Base-by-base conservation (phyloP, 2,329 filamentous ascomycete species). In the Aureobasidium melanogenum region DNA sequence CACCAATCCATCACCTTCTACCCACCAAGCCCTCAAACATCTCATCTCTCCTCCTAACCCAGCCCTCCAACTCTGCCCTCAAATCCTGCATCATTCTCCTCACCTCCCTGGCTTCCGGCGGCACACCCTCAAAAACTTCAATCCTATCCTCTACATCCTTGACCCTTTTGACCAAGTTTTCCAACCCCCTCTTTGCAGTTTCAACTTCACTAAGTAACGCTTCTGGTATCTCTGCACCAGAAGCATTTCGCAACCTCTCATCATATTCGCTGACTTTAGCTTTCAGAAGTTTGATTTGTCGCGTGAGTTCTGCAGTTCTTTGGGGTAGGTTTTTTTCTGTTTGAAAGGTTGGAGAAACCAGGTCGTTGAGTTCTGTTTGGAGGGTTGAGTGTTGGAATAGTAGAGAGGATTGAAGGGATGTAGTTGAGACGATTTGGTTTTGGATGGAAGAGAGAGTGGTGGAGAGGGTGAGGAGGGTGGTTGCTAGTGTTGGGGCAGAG, bases 241-340 rank as follows among this genome's bases (percentile, higher is more conserved):
- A 47, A 3, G 65, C 24, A 5, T 62, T 59, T 15, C 46, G 58
- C 17, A 74, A 56, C 30, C 73, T 66, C 41, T 74, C 72, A n/a
- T 70, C 69, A 61, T 89, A 83, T 68, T 94, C 89, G 17, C 83
- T 83, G 1, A 92, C 77, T 66, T 87, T 87, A 2, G 84, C 75
- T 15, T 80, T 76, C 39, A 89, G 77, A n/a, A 82, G 75, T 70
- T 90, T 91, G 52, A 87, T 83, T 61, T 81, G 84, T 60, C 88
- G 84, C 65, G 86, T 84, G 74, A 88, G 83, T 55, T 94, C 87
- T 4, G 86, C 79, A n/a, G 91, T 93, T 65, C 87, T 82, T 65
- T 84, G 84, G 12, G 84, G 82, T 3, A 92, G 75, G 0, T 82
- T 69, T 0, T 84, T 74, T 0, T 83, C 80, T 17, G 82, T 66